These are phyloP conservation scores for Rhododendron kiyosumense DNA, from an alignment of 148 eudicot species.

Conservation along the genomic window DNA sequence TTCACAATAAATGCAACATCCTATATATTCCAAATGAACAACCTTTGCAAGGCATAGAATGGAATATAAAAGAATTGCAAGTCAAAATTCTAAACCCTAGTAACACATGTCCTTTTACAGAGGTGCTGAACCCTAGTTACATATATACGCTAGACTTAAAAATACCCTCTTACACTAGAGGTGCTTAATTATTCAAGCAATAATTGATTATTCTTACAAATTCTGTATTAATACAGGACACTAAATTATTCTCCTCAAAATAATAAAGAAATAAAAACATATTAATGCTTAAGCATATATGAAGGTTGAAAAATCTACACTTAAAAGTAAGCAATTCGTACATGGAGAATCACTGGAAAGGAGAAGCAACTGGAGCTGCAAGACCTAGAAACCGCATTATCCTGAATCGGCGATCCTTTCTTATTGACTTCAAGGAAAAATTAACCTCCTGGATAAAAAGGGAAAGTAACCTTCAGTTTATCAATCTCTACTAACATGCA, in stretches of 20 bases:
- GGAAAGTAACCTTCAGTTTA: not conserved
- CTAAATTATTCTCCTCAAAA: not conserved
- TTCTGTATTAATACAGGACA: not conserved
- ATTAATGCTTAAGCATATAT: not conserved
- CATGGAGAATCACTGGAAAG: conserved; percentile 13
- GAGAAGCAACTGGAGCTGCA: conserved; percentile 49
- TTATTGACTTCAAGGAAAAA: conserved; percentile 17
- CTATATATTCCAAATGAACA: not conserved
- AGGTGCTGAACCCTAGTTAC: not conserved
- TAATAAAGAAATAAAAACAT: not conserved
- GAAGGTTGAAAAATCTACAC: not conserved
- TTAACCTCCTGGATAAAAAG: conserved; percentile 22
- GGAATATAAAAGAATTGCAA: not conserved
- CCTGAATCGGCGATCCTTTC: conserved; percentile 30
- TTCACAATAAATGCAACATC: not conserved
- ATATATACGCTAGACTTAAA: not conserved
- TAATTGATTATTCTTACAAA: not conserved
- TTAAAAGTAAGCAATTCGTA: not conserved
- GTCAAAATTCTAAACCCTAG: not conserved
- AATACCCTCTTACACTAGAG: not conserved
- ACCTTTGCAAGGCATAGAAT: not conserved
- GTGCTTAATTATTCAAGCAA: not conserved
- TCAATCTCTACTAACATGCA: not conserved
- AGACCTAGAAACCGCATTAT: conserved; percentile 49
- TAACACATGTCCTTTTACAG: not conserved